Evolutionary conservation across 192 early-diverging fungal genomes (phyloP), one percentile per base, ranked within the genome.

Genomic region (Podila epicladia): DNA sequence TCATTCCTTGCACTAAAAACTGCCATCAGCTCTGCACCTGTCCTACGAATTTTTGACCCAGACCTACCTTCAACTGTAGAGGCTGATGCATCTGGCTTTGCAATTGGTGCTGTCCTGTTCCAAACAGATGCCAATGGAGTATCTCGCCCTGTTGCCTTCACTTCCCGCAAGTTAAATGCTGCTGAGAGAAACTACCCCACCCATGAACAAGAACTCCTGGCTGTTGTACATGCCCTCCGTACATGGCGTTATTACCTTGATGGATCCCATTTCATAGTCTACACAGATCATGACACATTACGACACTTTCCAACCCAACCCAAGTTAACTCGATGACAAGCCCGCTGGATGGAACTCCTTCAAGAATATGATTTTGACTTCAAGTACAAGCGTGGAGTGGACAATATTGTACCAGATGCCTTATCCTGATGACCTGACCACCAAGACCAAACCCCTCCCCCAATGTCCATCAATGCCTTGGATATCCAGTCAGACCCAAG

Each of bases 351-450:
- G 31, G 50, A 65, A 28, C 29, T 41, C 5, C 28, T 71, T 0
- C 62, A 72, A 62, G 28, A 29, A 12, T 67, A 59, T 63, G 53
- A 58, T 20, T 70, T 70, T 37, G 20, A 62, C 1, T 50, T 78
- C 0, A 19, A 62, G 13, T 78, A 71, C 58, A 60, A 60, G 13
- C 49, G 33, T 19, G 69, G 65, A 0, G 71, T 61, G 19, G 65
- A 70, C 9, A 78, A 71, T 63, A 60, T 38, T 1, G 69, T 78
- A 29, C 48, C 75, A 32, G 75, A 78, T 71, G 75, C 75, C 2
- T 22, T 78, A 4, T 78, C 75, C 19, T 11, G 74, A 38, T 6
- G 59, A 19, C 55, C 53, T 20, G 29, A 62, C 19, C 60, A 31
- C 17, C 60, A 20, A 0, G 29, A 62, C 0, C 60, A 0, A 0